Base-by-base conservation (phyloP, 2,329 filamentous ascomycete genomes). In the Fusarium sarcochroum region DNA sequence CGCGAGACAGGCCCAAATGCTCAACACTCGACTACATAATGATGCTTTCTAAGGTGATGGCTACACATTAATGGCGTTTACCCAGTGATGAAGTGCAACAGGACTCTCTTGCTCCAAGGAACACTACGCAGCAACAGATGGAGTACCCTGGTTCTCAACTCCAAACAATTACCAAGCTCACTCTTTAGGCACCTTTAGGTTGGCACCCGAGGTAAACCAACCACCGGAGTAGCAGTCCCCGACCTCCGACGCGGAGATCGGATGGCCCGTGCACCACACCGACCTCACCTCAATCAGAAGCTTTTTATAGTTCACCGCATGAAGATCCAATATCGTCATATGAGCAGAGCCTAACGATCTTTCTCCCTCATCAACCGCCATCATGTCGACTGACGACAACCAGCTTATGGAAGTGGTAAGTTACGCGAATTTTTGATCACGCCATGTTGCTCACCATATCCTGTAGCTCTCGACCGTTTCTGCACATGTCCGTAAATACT, bases 361-460 rank as follows among this genome's bases (percentile, higher is more conserved):
- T 66, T 55, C 56, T 66, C 68, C 62, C 61, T 58, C 68, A 73
- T 61, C 66, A 57, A 67, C 58, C 44, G 52, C 44, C 76, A 86
- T 76, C 70, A 95, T 95, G 92, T 91, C 92, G 70, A 89, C 88
- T 77, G 91, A 94, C 77, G 91, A 93, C 76, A 90, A 93, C 81
- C 89, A 91, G 74, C 91, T 94, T 76, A 82, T 93, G 69, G 91
- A 93, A 80, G 85, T 91, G 77, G 92, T 94, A 82, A 84, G 90
- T 69, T 68, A 51, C 32, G 30, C 18, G 30, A 47, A 9, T 17
- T n/a, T 21, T 38, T 17, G 8, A 6, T 17, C 23, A 58, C 20
- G 40, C 13, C 42, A 41, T 45, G 15, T 20, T 18, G 35, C 66
- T 74, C 35, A 70, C 57, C 51, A 30, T 46, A n/a, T n/a, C 18